Evolutionary conservation across 345 rosid genomes (phyloP).

Genomic region (Citrus hindsii): DNA sequence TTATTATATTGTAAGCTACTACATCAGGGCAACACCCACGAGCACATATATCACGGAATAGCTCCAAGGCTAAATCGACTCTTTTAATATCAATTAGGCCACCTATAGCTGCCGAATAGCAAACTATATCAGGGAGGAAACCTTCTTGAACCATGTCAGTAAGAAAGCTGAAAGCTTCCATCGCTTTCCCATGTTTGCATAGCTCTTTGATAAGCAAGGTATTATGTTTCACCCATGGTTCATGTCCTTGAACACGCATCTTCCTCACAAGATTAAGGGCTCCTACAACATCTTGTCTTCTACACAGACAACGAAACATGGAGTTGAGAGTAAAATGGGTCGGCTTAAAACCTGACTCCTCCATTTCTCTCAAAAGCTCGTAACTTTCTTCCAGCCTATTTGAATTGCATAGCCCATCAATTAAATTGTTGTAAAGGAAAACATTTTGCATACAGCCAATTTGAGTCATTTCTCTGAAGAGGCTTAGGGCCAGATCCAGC

Average conservation of each 20-base stretch:
- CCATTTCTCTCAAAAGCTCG: slow-evolving; percentile 58
- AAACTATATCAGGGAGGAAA: slow-evolving; percentile 63
- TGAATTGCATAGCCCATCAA: slow-evolving; percentile 60
- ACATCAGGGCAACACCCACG: slow-evolving; percentile 72
- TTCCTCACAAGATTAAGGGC: slow-evolving; percentile 55
- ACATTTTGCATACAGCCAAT: slow-evolving; percentile 39
- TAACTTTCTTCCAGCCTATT: slow-evolving; percentile 62
- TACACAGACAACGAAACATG: slow-evolving; percentile 70
- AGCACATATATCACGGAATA: slow-evolving; percentile 52
- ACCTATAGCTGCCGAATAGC: slow-evolving; percentile 67
- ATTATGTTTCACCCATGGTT: slow-evolving; percentile 81
- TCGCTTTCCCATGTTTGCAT: slow-evolving; percentile 47
- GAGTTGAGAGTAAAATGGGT: slow-evolving; percentile 63
- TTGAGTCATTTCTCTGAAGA: slow-evolving; percentile 50
- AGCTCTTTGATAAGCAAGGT: slow-evolving; percentile 58
- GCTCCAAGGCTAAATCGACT: slow-evolving; percentile 61
- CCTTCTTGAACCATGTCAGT: slow-evolving; percentile 66
- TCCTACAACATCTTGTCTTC: slow-evolving; percentile 49
- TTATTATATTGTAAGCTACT: slow-evolving; percentile 71
- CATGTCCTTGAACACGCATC: slow-evolving; percentile 71
- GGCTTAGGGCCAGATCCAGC: slow-evolving; percentile 56
- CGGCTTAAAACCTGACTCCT: slow-evolving; percentile 52
- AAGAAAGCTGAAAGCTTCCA: slow-evolving; percentile 67
- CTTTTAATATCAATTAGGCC: slow-evolving; percentile 57
- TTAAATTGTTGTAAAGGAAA: slow-evolving; percentile 49